A percentile compares a stretch with the other conserved stretches of the same genome.
Evolutionary conservation across 1,284 basidiomycete species (phyloP).

Genomic region (Trametes pubescens): DNA sequence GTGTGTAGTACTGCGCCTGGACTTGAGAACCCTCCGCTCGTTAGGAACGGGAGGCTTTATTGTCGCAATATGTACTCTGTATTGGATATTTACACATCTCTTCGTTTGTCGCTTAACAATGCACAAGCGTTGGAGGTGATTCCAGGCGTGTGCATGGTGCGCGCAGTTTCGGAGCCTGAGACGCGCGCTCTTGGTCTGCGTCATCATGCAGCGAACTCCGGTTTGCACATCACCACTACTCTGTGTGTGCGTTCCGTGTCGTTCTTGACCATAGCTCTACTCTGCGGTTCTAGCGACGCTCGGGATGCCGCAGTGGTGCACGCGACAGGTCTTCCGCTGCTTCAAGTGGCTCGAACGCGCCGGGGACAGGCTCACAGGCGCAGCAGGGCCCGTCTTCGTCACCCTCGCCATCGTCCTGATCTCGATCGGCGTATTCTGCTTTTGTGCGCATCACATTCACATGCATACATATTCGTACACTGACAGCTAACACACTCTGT

Average conservation of each 20-base stretch:
- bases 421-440: conserved; percentile 72
- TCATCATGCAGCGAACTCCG: not conserved
- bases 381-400: conserved; percentile 92
- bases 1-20: conserved; percentile 28
- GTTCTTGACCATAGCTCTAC: not conserved
- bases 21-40: conserved; percentile 23
- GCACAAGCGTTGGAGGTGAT: not conserved
- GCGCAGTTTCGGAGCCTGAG: not conserved
- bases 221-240: not conserved
- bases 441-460: conserved; percentile 63
- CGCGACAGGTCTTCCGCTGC: conserved; percentile 75
- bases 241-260: not conserved
- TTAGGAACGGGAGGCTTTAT: conserved; percentile 31
- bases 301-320: conserved; percentile 25
- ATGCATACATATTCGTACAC: too few species aligned
- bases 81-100: conserved; percentile 34
- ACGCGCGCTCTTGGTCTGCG: conserved; percentile 1
- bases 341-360: conserved; percentile 83
- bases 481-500: not conserved
- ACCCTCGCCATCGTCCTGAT: conserved; percentile 80
- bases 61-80: conserved; percentile 31
- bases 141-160: not conserved
- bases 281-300: not conserved
- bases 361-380: conserved; percentile 86
- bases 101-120: not conserved